These are phyloP conservation scores for Xylaria sp. DNA, from an alignment of 2,329 filamentous ascomycete species.

Conservation along the genomic window DNA sequence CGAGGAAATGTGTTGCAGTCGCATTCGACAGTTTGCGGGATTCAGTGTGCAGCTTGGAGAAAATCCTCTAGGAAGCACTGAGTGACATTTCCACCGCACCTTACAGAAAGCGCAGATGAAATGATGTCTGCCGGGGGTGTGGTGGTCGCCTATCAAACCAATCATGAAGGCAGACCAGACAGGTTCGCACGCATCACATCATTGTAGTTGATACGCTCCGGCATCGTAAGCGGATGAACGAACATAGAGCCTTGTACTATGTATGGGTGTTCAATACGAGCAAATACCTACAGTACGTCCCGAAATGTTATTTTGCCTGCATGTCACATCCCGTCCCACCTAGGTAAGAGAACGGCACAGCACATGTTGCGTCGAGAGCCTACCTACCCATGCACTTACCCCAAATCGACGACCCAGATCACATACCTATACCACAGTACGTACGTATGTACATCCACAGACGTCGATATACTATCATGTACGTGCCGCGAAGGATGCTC, in stretches of 20 bases:
- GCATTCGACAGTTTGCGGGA: slow-evolving; percentile 20
- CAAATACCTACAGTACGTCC: not conserved
- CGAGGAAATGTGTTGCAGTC: slow-evolving; percentile 8
- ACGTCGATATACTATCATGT: slow-evolving; percentile 7
- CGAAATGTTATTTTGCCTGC: not conserved
- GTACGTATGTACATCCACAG: not conserved
- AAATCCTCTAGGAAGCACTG: slow-evolving; percentile 29
- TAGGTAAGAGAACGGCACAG: slow-evolving; percentile 20
- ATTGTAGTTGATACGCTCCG: not conserved
- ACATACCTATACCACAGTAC: not conserved
- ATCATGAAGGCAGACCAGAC: not conserved
- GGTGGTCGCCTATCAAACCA: slow-evolving; percentile 10
- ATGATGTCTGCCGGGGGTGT: slow-evolving; percentile 1
- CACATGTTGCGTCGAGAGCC: slow-evolving; percentile 8
- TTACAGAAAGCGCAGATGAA: slow-evolving; percentile 12
- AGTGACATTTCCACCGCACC: slow-evolving; percentile 8
- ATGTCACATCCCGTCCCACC: slow-evolving; percentile 2
- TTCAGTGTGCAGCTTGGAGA: slow-evolving; percentile 26
- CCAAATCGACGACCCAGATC: not conserved
- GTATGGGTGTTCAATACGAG: not conserved
- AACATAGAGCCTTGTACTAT: not conserved
- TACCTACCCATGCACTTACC: slow-evolving; percentile 8
- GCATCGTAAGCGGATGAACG: not conserved
- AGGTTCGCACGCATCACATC: not conserved
- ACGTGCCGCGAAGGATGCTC: slow-evolving; percentile 23